Evolutionary conservation across 192 early-diverging fungal genomes (phyloP), one percentile per base, ranked within the genome.

Genomic region (Backusella liffmaniae): DNA sequence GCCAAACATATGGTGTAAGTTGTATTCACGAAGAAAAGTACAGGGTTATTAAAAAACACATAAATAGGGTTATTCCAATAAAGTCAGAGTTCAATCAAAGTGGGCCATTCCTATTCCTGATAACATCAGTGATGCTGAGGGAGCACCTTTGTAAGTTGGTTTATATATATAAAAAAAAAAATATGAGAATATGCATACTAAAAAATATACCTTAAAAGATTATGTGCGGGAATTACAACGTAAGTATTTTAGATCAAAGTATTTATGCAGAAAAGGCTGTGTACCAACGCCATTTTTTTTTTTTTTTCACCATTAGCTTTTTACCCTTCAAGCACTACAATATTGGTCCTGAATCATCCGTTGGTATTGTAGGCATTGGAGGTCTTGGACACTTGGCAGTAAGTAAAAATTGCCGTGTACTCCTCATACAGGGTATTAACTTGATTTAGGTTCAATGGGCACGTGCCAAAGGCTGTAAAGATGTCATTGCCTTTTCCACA

Each of bases 151-250:
- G 53, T 79, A 79, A 74, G 77, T 78, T 9, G 77, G 16, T 26
- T 35, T 21, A 5, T 72, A n/a, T 37, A 7, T 16, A 13, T 53
- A 32, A 32, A 32, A 0, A 32, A 32, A 3, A 32, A 32, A 3
- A 3, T n/a, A n/a, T 62, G 9, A 62, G 7, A 56, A n/a, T 10
- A 62, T 29, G 26, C 10, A 62, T 10, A 3, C 16, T 23, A 59
- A 59, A 62, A 59, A 29, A 62, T 32, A 62, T 4, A 13, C n/a
- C 3, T 56, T 62, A 62, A 34, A 65, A 79, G 77, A 8, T 72
- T 97, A 67, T 97, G 95, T 80, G 94, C 94, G 35, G 95, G 94
- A 29, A 83, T 90, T 62, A 94, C 95, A 7, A 88, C 91, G 23
- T 79, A 79, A 70, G 66, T 0, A 0, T 46, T n/a, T 16, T 41